Base-by-base conservation (phyloP, 768 basidiomycete genomes). In the Tulasnella sp. region DNA sequence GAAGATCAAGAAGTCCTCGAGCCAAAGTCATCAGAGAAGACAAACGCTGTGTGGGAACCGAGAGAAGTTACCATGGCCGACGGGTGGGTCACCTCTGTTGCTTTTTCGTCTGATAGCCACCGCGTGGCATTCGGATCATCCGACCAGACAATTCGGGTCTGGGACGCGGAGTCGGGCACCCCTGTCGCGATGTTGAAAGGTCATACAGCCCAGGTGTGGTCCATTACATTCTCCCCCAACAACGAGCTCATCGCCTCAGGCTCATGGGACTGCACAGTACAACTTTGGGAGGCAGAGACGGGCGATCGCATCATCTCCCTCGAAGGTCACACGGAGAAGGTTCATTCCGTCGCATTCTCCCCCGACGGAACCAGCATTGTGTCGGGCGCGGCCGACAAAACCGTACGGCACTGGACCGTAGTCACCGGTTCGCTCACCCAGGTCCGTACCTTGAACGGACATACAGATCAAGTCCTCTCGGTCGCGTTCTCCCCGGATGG, bases 161-260 rank as follows among this genome's bases (percentile, higher is more conserved):
- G 66, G 61, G 63, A 67, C 34, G 44, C 63, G 38, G 58, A 64
- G 47, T 63, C 70, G 32, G 70, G 69, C 7, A 17, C 42, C 30
- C 15, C 62, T 4, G 27, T 48, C 1, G 64, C 52, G 3, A 65
- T 64, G n/a, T 58, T 66, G 32, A 56, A 65, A n/a, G 60, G 65
- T 17, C 58, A 65, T 62, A 63, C 17, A 24, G 66, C 44, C 55
- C 59, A 13, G 34, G 62, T 66, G 49, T 64, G 29, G 61, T 64
- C 58, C 63, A 52, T 70, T 56, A 61, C 63, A 1, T 68, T 66
- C 61, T 70, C 72, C 32, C 70, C 71, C 27, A 63, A 69, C 9
- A 51, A 65, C 30, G 29, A 32, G 30, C 29, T 4, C 51, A 10
- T 52, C 30, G 51, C 19, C 51, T 52, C 51, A 7, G 21, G 23